Conservation (phyloP, 352 stramenopile genomes). For the Pythium monospermum region DNA sequence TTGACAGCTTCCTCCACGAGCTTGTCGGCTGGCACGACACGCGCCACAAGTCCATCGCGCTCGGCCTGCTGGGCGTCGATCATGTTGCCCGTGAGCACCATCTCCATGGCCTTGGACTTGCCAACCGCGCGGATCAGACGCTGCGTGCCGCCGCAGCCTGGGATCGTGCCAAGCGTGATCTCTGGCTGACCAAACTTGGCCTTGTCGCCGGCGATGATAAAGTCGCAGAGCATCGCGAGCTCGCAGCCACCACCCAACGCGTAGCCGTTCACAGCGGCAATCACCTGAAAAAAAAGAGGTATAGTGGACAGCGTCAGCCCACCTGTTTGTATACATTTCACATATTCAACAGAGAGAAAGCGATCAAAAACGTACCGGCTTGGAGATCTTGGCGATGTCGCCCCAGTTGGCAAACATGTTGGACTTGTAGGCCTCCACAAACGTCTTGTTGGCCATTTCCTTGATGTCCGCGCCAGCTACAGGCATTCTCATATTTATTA, state of each 20-base stretch:
- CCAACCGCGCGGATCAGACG: slow-evolving; percentile 95
- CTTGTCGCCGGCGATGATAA: slow-evolving; percentile 95
- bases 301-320: background rate
- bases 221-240: slow-evolving; percentile 99
- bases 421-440: slow-evolving; percentile 90
- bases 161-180: slow-evolving; percentile 98
- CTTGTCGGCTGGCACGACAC: slow-evolving; percentile 89
- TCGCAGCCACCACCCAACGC: slow-evolving; percentile 97
- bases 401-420: slow-evolving; percentile 98
- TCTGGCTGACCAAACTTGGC: slow-evolving; percentile 98
- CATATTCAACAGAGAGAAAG: no score
- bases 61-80: slow-evolving; percentile 95
- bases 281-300: slow-evolving; percentile 42
- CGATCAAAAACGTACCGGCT: slow-evolving; percentile 62
- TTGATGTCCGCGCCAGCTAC: slow-evolving; percentile 94
- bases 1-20: slow-evolving; percentile 94
- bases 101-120: slow-evolving; percentile 99
- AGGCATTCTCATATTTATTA: no score
- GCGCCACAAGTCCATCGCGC: slow-evolving; percentile 90
- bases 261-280: slow-evolving; percentile 98
- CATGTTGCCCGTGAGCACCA: slow-evolving; percentile 97
- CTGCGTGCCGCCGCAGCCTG: slow-evolving; percentile 95
- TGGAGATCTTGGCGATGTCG: slow-evolving; percentile 92
- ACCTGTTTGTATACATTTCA: no score
- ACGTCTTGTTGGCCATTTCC: slow-evolving; percentile 94